Evolutionary conservation across 2,329 filamentous ascomycete genomes (phyloP).

Genomic region (Raffaelea ambrosiae): DNA sequence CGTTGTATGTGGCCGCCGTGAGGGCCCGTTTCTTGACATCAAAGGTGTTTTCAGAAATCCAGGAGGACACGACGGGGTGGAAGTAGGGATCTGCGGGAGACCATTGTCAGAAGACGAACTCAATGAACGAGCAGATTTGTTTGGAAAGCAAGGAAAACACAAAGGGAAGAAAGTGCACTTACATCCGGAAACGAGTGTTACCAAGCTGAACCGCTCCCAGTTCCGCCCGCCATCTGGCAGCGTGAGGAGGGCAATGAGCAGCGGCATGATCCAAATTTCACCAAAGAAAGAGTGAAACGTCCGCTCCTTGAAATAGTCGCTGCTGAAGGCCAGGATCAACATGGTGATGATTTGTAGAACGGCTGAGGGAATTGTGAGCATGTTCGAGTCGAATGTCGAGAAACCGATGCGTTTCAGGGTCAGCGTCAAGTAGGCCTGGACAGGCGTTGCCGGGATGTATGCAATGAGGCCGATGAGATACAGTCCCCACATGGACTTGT

Average conservation of each 20-base stretch:
- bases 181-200: slow-evolving; percentile 27
- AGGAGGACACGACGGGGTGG: slow-evolving; percentile 1
- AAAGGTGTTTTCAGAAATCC: slow-evolving; percentile 4
- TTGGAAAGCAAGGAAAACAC: background rate
- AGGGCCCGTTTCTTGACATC: slow-evolving; percentile 11
- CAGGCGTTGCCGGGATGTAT: slow-evolving; percentile 39
- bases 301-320: slow-evolving; percentile 37
- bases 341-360: slow-evolving; percentile 44
- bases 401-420: slow-evolving; percentile 49
- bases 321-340: slow-evolving; percentile 34
- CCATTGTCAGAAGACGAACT: too few species aligned
- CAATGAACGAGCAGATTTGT: too few species aligned
- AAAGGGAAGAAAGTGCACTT: slow-evolving; percentile 24
- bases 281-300: slow-evolving; percentile 34
- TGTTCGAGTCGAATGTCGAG: slow-evolving; percentile 49
- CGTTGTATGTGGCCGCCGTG: slow-evolving; percentile 12
- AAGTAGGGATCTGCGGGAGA: slow-evolving; percentile 4
- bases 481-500: slow-evolving; percentile 36
- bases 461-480: slow-evolving; percentile 40
- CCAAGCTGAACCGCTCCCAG: slow-evolving; percentile 43
- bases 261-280: slow-evolving; percentile 25
- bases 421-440: slow-evolving; percentile 43
- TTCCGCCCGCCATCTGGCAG: slow-evolving; percentile 37
- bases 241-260: slow-evolving; percentile 41
- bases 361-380: slow-evolving; percentile 53